Percentiles rank a stretch among this genome's conserved stretches.
phyloP scores from a whole-genome alignment of 169 alveolate genomes.

The Plasmodium inui region DNA sequence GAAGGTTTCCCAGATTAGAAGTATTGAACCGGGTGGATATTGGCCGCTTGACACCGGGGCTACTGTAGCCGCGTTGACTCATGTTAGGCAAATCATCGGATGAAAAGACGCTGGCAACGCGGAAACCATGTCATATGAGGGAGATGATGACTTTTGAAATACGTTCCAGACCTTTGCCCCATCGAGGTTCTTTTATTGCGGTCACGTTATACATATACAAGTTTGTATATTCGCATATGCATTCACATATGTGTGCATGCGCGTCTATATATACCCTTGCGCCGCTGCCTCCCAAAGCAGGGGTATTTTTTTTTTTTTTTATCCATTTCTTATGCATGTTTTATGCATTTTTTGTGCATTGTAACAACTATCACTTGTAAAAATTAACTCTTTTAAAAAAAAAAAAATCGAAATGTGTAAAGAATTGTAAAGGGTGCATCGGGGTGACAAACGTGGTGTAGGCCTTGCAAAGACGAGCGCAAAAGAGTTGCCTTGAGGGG shows the following conservation, averaged over 20 bases:
- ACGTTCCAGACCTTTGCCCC: background rate
- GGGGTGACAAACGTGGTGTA: background rate
- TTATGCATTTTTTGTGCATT: background rate
- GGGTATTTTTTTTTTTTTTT: background rate
- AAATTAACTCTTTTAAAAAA: background rate
- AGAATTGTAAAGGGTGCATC: background rate
- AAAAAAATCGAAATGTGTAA: background rate
- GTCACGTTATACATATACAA: background rate
- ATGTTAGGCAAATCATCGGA: background rate
- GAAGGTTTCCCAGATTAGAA: background rate
- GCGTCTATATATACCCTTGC: background rate
- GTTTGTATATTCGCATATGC: constrained; percentile 1
- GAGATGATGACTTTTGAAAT: background rate
- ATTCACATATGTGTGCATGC: background rate
- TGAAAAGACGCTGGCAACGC: background rate
- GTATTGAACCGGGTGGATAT: background rate
- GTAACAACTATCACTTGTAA: background rate
- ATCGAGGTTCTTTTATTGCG: background rate
- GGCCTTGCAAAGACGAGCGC: background rate
- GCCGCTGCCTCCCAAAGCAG: background rate
- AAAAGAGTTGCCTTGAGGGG: background rate
- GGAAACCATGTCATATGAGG: background rate
- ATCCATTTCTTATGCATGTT: background rate
- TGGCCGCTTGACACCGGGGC: background rate
- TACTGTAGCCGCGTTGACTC: background rate